phyloP scores from a whole-genome alignment of 768 basidiomycete genomes.

The Coprinopsis marcescibilis region DNA sequence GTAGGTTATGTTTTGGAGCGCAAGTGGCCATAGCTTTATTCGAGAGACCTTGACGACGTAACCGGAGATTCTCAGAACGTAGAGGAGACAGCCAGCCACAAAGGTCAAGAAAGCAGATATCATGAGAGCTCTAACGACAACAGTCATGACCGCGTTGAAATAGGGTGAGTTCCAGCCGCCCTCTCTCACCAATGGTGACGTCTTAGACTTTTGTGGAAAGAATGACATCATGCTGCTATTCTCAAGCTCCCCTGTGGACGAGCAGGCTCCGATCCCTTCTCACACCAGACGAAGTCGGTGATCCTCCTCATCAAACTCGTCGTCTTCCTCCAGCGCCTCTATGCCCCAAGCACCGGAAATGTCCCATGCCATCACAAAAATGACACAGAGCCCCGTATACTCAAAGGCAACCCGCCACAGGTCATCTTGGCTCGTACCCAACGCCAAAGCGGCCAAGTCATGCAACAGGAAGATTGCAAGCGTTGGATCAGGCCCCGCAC shows the following conservation, averaged over 20 bases:
- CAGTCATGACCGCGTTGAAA: background rate
- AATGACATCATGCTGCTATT: background rate
- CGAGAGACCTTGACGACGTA: background rate
- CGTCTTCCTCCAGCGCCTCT: background rate
- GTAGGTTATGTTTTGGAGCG: slow-evolving; percentile 1
- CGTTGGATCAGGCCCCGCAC: slow-evolving; percentile 7
- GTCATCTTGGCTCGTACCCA: slow-evolving; percentile 1
- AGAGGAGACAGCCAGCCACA: background rate
- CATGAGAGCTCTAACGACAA: background rate
- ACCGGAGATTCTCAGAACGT: background rate
- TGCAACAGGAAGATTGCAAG: slow-evolving; percentile 8
- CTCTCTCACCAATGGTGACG: background rate
- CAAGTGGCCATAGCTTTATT: background rate
- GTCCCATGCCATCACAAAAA: slow-evolving; percentile 9
- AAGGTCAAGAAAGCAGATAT: background rate
- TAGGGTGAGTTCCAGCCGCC: background rate
- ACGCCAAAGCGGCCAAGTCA: slow-evolving; percentile 4
- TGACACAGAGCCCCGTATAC: slow-evolving; percentile 1
- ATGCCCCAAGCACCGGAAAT: background rate
- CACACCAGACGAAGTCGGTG: background rate
- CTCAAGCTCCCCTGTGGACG: background rate
- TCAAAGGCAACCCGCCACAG: slow-evolving; percentile 7
- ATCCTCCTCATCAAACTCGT: background rate
- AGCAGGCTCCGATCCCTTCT: background rate
- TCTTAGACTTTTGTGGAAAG: background rate